phyloP scores from a whole-genome alignment of 139 green algal genomes.

The Volvox africanus region DNA sequence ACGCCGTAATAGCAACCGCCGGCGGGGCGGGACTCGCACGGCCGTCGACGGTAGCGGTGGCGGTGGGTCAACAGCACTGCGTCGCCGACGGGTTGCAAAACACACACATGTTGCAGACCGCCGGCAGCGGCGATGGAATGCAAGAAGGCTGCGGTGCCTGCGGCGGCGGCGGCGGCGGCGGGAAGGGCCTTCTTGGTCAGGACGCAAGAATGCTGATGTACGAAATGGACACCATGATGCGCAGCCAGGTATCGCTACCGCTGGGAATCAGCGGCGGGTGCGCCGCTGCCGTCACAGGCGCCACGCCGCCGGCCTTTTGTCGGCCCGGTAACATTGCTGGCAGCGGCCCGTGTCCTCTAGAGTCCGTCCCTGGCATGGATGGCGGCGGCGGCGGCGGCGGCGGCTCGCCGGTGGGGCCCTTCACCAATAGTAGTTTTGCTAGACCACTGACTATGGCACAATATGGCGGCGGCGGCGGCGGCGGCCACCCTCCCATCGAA shows the following conservation, averaged over 20 bases:
- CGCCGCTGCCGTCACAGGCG: neutral
- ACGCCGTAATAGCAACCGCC: neutral
- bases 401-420: neutral
- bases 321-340: neutral
- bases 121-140: neutral
- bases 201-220: neutral
- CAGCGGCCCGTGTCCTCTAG: neutral
- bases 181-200: neutral
- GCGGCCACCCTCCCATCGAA: neutral
- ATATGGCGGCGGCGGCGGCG: neutral
- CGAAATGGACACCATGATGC: constrained; percentile 5
- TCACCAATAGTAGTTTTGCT: neutral
- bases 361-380: neutral
- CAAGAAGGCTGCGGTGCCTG: neutral
- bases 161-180: neutral
- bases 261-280: neutral
- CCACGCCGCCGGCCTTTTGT: neutral
- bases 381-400: neutral
- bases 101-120: neutral
- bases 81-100: neutral
- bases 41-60: neutral
- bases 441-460: neutral
- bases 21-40: neutral
- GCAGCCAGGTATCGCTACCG: neutral
- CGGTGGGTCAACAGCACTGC: neutral